Evolutionary conservation across 768 basidiomycete species (phyloP).

Genomic region (Gymnopilus junonius): DNA sequence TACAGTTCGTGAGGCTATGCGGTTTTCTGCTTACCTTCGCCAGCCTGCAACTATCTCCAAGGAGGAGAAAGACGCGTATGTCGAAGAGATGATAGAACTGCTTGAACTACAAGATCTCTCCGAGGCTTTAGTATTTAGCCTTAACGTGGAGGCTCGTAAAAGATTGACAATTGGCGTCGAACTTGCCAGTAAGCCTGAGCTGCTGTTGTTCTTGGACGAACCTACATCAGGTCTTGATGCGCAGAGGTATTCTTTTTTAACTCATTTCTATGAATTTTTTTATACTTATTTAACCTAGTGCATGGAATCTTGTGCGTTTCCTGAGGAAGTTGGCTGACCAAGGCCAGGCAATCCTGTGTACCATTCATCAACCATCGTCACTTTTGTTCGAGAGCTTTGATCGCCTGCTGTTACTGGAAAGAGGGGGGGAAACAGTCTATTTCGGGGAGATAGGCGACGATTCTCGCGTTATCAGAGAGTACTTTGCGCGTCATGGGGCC

Average conservation of each 20-base stretch:
- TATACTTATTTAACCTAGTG: constrained; percentile 54
- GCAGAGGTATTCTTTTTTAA: constrained; percentile 34
- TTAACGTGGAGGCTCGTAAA: constrained; percentile 75
- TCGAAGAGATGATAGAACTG: constrained; percentile 83
- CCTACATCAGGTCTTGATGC: constrained; percentile 49
- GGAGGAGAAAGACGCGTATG: constrained; percentile 79
- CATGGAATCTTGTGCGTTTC: constrained; percentile 85
- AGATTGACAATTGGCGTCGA: constrained; percentile 92
- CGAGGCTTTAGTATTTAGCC: constrained; percentile 78
- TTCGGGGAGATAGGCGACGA: constrained; percentile 87
- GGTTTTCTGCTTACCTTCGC: constrained; percentile 84
- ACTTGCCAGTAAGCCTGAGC: constrained; percentile 83
- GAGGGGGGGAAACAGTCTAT: constrained; percentile 91
- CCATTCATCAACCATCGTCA: constrained; percentile 88
- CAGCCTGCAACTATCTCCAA: constrained; percentile 70
- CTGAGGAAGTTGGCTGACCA: constrained; percentile 81
- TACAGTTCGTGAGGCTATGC: constrained; percentile 84
- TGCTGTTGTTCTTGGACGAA: constrained; percentile 72
- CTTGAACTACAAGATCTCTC: constrained; percentile 84
- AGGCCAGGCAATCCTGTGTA: constrained; percentile 90
- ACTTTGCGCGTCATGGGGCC: constrained; percentile 79
- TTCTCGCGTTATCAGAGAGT: constrained; percentile 67
- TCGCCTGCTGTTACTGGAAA: constrained; percentile 66
- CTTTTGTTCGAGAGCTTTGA: constrained; percentile 89
- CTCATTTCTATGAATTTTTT: constrained; percentile 24